Conservation (phyloP, 2,329 filamentous ascomycete genomes). For the Blastomyces silverae region DNA sequence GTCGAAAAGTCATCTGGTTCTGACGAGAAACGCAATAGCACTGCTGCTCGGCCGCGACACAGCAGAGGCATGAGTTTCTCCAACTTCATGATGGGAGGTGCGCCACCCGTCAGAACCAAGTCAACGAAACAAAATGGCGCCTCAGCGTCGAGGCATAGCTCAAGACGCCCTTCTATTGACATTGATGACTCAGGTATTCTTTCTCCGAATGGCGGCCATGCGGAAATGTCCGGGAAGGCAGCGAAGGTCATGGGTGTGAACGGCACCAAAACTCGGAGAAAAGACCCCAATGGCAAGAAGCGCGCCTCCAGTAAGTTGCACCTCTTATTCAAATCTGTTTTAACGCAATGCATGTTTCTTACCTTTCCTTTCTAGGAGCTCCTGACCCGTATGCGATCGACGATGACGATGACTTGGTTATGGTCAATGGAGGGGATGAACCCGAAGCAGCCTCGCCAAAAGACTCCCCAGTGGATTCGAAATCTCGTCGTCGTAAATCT, state of each 20-base stretch:
- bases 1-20: conserved; percentile 63
- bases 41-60: conserved; percentile 49
- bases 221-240: conserved; percentile 64
- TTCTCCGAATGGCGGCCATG: conserved; percentile 63
- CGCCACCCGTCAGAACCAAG: conserved; percentile 54
- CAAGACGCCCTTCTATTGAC: conserved; percentile 63
- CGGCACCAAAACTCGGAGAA: conserved; percentile 42
- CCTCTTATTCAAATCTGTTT: neutral
- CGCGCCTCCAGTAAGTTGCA: conserved; percentile 11
- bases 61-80: conserved; percentile 54
- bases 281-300: conserved; percentile 23
- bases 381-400: conserved; percentile 57
- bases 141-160: conserved; percentile 49
- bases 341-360: neutral
- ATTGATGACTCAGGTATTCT: conserved; percentile 56
- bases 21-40: conserved; percentile 46
- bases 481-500: conserved; percentile 29
- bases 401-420: conserved; percentile 58
- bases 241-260: conserved; percentile 65
- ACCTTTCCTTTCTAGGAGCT: conserved; percentile 22
- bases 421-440: conserved; percentile 48
- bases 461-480: conserved; percentile 31
- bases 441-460: conserved; percentile 30
- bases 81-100: conserved; percentile 60
- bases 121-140: conserved; percentile 58